Evolutionary conservation across 1,284 basidiomycete genomes (phyloP).

Genomic region (Ustilago trichophora): DNA sequence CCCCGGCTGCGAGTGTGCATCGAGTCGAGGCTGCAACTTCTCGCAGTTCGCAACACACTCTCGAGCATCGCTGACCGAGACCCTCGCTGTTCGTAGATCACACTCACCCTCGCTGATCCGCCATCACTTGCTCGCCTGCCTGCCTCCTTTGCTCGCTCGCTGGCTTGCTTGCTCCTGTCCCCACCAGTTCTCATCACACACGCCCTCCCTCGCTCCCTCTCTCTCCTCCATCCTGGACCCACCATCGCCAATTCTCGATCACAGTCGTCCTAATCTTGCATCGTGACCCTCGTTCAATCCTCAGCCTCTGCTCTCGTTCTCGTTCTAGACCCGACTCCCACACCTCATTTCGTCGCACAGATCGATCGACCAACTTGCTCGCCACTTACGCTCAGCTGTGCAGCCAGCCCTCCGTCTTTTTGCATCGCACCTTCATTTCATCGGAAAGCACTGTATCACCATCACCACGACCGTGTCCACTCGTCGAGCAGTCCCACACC

Average conservation of each 20-base stretch:
- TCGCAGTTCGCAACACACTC: neutral
- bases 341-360: slow-evolving; percentile 6
- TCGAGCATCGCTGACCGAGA: slow-evolving; percentile 13
- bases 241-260: slow-evolving; percentile 1
- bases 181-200: slow-evolving; percentile 4
- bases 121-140: slow-evolving; percentile 5
- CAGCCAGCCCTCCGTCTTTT: neutral
- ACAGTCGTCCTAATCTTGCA: neutral
- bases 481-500: neutral
- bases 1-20: slow-evolving; percentile 13
- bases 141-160: neutral
- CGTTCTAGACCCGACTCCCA: slow-evolving; percentile 4
- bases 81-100: slow-evolving; percentile 21
- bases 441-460: slow-evolving; percentile 2
- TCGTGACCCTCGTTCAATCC: neutral
- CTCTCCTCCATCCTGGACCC: neutral
- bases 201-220: neutral
- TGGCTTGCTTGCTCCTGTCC: neutral
- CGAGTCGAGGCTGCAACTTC: slow-evolving; percentile 3
- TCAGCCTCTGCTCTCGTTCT: too few species aligned
- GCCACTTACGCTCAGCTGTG: slow-evolving; percentile 4
- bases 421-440: slow-evolving; percentile 5
- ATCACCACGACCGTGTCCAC: slow-evolving; percentile 5
- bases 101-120: slow-evolving; percentile 4
- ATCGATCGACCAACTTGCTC: neutral